Base-by-base conservation (phyloP, 2,329 filamentous ascomycete genomes). In the Fusarium marasasianum region DNA sequence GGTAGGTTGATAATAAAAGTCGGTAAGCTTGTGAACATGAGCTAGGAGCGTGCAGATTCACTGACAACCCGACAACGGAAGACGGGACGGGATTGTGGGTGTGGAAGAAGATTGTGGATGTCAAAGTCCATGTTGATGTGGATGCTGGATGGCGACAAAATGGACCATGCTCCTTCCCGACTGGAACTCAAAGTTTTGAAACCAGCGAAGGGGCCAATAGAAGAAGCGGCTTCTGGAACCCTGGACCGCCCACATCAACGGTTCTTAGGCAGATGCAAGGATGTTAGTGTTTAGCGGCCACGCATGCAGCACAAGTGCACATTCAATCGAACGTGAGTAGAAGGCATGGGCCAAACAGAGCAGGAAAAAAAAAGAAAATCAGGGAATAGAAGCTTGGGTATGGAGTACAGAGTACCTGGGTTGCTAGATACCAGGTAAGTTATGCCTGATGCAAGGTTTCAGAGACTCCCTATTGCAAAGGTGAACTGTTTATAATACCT, bases 131-230 rank as follows among this genome's bases (percentile, higher is more conserved):
- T 70, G 54, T 68, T 48, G 40, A 69, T 70, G 66, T 58, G 58
- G 62, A 68, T 68, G 48, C 57, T 37, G 55, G 63, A 74, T 65
- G 54, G 63, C 55, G 56, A 68, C 57, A 63, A 74, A 69, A 67
- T 68, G 65, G 72, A 56, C 65, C 65, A 55, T 71, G 69, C 72
- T 75, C 72, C 72, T 75, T 75, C 72, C 72, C 57, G 63, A 63
- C 69, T 75, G 72, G 72, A 75, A 67, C 72, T 66, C 57, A 51
- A 54, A 66, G 63, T 75, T 72, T 75, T 68, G 72, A 75, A 75
- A 75, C 72, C 69, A 62, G 68, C 50, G 11, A 44, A 41, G 31
- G 33, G 47, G 29, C 72, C 72, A 74, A 75, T 74, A 43, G 44
- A 41, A 69, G 41, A 53, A 31, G 43, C 31, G 43, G 33, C 22